phyloP scores from a whole-genome alignment of 805 yeast species.

The Candida andamanensis region DNA sequence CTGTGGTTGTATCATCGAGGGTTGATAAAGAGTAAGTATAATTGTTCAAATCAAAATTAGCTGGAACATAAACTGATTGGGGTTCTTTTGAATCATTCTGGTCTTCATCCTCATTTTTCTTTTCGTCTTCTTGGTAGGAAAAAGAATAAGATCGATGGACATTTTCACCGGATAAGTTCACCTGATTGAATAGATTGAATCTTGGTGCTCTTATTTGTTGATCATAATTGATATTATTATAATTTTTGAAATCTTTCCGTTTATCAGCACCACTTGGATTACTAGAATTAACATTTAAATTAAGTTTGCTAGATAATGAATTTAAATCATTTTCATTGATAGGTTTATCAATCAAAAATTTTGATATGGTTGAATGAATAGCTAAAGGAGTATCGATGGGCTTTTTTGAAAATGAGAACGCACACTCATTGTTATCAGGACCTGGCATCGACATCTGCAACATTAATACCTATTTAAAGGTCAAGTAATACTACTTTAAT shows the following conservation, averaged over 20 bases:
- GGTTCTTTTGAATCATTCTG: not conserved
- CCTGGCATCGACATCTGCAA: not conserved
- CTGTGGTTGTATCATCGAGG: not conserved
- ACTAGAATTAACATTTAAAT: not conserved
- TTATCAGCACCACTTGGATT: not conserved
- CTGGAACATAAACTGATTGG: constrained; percentile 26
- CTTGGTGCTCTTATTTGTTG: constrained; percentile 54
- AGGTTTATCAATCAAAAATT: constrained; percentile 10
- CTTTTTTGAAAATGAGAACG: constrained; percentile 28
- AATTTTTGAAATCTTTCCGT: not conserved
- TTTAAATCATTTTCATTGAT: not conserved
- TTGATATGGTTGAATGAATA: constrained; percentile 22
- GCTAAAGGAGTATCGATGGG: constrained; percentile 17
- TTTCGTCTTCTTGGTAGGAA: not conserved
- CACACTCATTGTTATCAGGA: constrained; percentile 4
- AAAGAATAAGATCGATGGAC: not conserved
- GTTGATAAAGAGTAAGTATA: constrained; percentile 10
- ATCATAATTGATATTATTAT: constrained; percentile 37
- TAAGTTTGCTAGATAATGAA: not conserved
- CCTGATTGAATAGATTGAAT: constrained; percentile 16
- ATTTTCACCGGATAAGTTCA: not conserved
- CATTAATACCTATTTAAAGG: no score
- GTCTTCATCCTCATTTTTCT: not conserved
- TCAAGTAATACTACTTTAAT: no score
- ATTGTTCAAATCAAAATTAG: constrained; percentile 37